A percentile compares a stretch with the other conserved stretches of the same genome.
These are phyloP conservation scores for Jamesozyma lodderae DNA, from an alignment of 805 yeast species.

Conservation along the genomic window DNA sequence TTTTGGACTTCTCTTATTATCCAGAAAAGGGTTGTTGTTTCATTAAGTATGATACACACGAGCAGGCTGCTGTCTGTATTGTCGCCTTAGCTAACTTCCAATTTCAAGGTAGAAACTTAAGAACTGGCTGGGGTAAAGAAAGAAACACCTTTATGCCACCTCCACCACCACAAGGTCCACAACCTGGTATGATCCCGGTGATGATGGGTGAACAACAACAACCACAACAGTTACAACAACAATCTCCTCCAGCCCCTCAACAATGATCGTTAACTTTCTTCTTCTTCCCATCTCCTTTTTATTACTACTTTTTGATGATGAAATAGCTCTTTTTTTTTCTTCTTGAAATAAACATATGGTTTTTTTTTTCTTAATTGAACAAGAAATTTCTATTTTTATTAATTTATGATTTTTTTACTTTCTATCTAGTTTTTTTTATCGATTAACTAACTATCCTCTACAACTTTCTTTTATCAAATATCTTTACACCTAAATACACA, in stretches of 20 bases:
- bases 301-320: background rate
- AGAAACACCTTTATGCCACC: slow-evolving; percentile 30
- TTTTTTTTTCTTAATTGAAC: background rate
- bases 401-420: background rate
- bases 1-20: slow-evolving; percentile 70
- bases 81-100: slow-evolving; percentile 63
- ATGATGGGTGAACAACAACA: slow-evolving; percentile 6
- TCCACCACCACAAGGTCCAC: slow-evolving; percentile 15
- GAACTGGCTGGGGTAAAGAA: slow-evolving; percentile 84
- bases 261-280: slow-evolving; percentile 7
- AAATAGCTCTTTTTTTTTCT: background rate
- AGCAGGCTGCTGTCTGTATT: slow-evolving; percentile 81
- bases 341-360: background rate
- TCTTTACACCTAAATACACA: background rate
- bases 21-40: slow-evolving; percentile 83
- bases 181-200: slow-evolving; percentile 7
- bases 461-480: background rate
- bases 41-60: slow-evolving; percentile 79
- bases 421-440: too few relatives aligned
- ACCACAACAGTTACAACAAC: slow-evolving; percentile 7
- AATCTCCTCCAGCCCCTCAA: slow-evolving; percentile 4
- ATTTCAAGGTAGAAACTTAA: slow-evolving; percentile 68
- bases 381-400: background rate
- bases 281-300: background rate
- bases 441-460: background rate